A percentile compares a stretch with the other conserved stretches of the same genome.
Evolutionary conservation across 2,329 filamentous ascomycete genomes (phyloP).

Genomic region (Ascochyta lentis): DNA sequence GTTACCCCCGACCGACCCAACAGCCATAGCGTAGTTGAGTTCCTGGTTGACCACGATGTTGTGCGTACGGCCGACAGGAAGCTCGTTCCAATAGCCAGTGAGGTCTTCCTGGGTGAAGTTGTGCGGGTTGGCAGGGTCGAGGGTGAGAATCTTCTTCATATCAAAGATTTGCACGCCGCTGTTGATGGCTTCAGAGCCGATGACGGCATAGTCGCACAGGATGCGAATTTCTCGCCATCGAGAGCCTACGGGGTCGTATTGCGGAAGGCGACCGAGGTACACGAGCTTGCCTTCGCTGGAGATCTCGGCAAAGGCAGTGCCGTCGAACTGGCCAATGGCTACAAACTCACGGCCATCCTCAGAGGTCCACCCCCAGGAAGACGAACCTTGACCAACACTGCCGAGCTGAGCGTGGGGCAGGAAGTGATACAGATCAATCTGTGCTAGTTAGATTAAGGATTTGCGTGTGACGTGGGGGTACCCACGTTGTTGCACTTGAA

Average conservation of each 20-base stretch:
- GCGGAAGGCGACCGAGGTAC: slow-evolving; percentile 60
- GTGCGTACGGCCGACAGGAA: slow-evolving; percentile 42
- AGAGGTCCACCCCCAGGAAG: slow-evolving; percentile 61
- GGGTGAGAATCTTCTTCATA: slow-evolving; percentile 55
- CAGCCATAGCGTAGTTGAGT: slow-evolving; percentile 38
- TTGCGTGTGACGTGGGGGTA: too few species aligned
- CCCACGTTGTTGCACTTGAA: slow-evolving; percentile 48
- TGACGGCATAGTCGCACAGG: slow-evolving; percentile 47
- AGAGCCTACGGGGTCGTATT: slow-evolving; percentile 50
- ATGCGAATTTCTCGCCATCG: slow-evolving; percentile 60
- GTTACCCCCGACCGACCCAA: slow-evolving; percentile 35
- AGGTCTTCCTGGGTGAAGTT: slow-evolving; percentile 37
- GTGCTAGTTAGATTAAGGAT: slow-evolving; percentile 9
- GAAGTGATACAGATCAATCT: slow-evolving; percentile 63
- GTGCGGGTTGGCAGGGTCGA: slow-evolving; percentile 32
- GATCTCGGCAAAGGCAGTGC: slow-evolving; percentile 46
- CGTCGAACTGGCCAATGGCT: slow-evolving; percentile 57
- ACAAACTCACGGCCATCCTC: slow-evolving; percentile 60
- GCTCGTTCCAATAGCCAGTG: slow-evolving; percentile 34
- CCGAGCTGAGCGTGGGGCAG: slow-evolving; percentile 60
- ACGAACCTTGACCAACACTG: slow-evolving; percentile 50
- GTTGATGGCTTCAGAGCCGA: slow-evolving; percentile 46
- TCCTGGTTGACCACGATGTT: slow-evolving; percentile 43
- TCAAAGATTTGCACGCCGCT: slow-evolving; percentile 68
- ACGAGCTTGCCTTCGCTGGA: slow-evolving; percentile 55